Evolutionary conservation across 306 rosid species (phyloP), one percentile per base, ranked within the genome.

Genomic region (Prunus kanzakura): DNA sequence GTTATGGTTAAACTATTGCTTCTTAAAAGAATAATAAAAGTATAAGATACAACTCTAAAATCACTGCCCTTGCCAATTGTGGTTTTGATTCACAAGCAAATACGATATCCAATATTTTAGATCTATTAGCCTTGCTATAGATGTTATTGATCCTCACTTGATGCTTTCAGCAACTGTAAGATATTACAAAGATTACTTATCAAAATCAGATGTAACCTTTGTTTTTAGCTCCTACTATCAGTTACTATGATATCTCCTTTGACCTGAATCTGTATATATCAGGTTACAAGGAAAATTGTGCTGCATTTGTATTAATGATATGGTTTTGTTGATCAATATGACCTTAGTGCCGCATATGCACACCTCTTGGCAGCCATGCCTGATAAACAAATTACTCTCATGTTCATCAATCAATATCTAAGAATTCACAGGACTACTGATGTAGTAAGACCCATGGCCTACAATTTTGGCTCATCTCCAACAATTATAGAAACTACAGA

Each of bases 1-100:
- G 64, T 71, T 62, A 54, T 43, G 14, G 45, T 58, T 18, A 50
- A 50, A n/a, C 66, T 55, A 6, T 13, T 69, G 73, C 43, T 58
- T 18, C 41, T 58, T 51, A 25, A 56, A 16, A 22, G 3, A 11
- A 20, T 41, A 38, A 46, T 43, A 2, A 23, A 73, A 23, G 52
- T 22, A 11, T 70, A 68, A 22, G 60, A 27, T 52, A 52, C 63
- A 29, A 12, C 61, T 23, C 62, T 30, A n/a, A 46, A 15, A 67
- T 67, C 11, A 23, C 57, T 67, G 38, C 55, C 52, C 25, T 71
- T 71, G 75, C 25, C 64, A 56, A 55, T n/a, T 55, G 45, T 55
- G 75, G 65, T 71, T 71, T 16, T 35, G 65, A 56, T 71, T 69
- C 50, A 14, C 4, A 20, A 27, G 51, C 56, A 23, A 41, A 57